A percentile compares a stretch with the other conserved stretches of the same genome.
These are phyloP conservation scores for Xylaria sp. DNA, from an alignment of 2,329 filamentous ascomycete species.

Conservation along the genomic window DNA sequence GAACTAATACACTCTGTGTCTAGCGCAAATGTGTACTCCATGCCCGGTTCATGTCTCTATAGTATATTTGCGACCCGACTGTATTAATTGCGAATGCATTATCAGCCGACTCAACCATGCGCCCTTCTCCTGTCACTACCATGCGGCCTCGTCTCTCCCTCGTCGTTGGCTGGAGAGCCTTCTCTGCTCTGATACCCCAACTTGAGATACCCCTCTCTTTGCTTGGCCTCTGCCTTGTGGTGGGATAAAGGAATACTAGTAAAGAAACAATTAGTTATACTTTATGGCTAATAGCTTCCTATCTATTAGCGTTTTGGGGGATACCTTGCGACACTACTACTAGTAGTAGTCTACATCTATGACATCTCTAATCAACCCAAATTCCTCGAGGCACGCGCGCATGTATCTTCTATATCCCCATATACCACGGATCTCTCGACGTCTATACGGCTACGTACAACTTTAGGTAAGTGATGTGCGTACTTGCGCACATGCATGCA, in stretches of 20 bases:
- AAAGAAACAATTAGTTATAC: no score
- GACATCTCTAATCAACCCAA: neutral
- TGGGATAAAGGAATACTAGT: neutral
- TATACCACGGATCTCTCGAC: neutral
- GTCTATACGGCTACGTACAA: neutral
- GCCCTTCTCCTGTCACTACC: constrained; percentile 23
- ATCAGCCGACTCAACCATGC: constrained; percentile 35
- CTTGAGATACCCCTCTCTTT: constrained; percentile 10
- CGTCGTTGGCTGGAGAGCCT: constrained; percentile 25
- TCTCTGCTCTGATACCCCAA: constrained; percentile 25
- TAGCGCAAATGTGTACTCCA: neutral
- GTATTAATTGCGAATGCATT: constrained; percentile 23
- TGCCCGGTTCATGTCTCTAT: constrained; percentile 19
- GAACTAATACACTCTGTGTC: neutral
- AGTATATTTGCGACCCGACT: constrained; percentile 10
- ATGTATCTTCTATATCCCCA: neutral
- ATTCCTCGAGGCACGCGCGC: neutral
- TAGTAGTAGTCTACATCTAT: neutral
- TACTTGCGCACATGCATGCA: constrained; percentile 24
- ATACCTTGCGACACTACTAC: neutral
- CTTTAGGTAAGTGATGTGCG: constrained; percentile 14
- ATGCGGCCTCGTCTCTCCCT: constrained; percentile 33
- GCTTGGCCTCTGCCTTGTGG: neutral
- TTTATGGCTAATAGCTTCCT: no score
- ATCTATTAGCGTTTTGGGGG: neutral